Conservation (phyloP, 2,329 filamentous ascomycete genomes). For the Fusarium newnesense region DNA sequence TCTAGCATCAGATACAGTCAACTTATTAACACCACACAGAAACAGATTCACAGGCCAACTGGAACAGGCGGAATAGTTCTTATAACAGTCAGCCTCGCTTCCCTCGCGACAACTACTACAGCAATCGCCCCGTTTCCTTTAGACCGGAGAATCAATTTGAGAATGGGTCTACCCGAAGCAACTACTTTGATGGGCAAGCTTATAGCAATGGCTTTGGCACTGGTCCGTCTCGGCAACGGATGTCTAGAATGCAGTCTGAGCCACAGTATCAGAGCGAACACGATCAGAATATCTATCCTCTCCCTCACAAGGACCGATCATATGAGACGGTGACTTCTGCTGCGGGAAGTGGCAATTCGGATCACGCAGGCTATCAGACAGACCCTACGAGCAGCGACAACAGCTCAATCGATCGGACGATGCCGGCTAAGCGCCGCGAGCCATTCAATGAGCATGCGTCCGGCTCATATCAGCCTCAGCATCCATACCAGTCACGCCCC, state of each 20-base stretch:
- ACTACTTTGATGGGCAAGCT: slow-evolving; percentile 58
- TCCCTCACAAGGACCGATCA: slow-evolving; percentile 77
- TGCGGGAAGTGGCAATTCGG: slow-evolving; percentile 77
- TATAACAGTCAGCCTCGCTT: slow-evolving; percentile 60
- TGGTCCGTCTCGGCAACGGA: slow-evolving; percentile 41
- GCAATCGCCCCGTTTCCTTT: slow-evolving; percentile 54
- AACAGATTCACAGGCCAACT: slow-evolving; percentile 56
- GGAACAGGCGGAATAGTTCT: slow-evolving; percentile 71
- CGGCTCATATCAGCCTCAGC: slow-evolving; percentile 57
- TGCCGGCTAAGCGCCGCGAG: slow-evolving; percentile 64
- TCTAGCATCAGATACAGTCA: background rate
- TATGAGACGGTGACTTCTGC: slow-evolving; percentile 89
- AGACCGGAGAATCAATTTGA: slow-evolving; percentile 55
- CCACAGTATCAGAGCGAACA: slow-evolving; percentile 54
- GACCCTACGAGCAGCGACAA: slow-evolving; percentile 91
- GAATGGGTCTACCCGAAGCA: slow-evolving; percentile 50
- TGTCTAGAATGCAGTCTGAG: slow-evolving; percentile 59
- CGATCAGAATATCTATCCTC: slow-evolving; percentile 60
- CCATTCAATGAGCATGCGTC: slow-evolving; percentile 74
- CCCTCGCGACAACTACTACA: slow-evolving; percentile 64
- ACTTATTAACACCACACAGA: slow-evolving; percentile 47
- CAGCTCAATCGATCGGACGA: slow-evolving; percentile 84
- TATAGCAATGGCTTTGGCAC: slow-evolving; percentile 48
- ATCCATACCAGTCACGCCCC: slow-evolving; percentile 56
- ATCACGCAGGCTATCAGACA: slow-evolving; percentile 82